Evolutionary conservation across 441 rosid species (phyloP), one percentile per base, ranked within the genome.

Genomic region (Francoa sonchifolia): DNA sequence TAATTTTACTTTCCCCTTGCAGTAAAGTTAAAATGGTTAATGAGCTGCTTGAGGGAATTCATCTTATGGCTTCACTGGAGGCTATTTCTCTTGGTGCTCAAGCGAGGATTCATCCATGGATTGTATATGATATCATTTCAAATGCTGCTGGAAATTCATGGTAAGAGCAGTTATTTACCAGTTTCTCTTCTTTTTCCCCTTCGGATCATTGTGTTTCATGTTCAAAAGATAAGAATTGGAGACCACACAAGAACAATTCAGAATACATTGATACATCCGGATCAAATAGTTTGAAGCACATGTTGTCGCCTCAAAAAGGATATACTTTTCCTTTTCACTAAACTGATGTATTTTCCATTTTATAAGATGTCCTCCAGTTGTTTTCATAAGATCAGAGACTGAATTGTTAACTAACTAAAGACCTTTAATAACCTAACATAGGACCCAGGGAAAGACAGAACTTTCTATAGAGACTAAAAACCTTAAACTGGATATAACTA

Each of bases 131-230:
- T 66, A 85, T 89, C 55, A 76, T 89, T 58, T 77, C 98, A 42
- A 79, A 85, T 74, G 94, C 96, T 47, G 98, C 98, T 66, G 98
- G 98, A 51, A 89, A 77, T 60, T 89, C 98, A 59, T 77, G 98
- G 98, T 89, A 28, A 55, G 75, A 18, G 41, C 39, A 33, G 33
- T 11, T 27, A 26, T 8, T 21, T 51, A n/a, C n/a, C n/a, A n/a
- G n/a, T 38, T 17, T 5, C 5, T 38, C 41, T 36, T 48, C 38
- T 34, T 52, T 38, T 30, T 57, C 44, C 3, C 40, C 15, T 39
- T 34, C 41, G 39, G 20, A 19, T 31, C 39, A 11, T 48, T 14
- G 22, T 31, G 39, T 25, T 16, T 40, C 46, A 27, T 17, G 19
- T 35, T 37, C 44, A 21, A 23, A 41, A 39, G 42, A n/a, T 23